Conservation (phyloP, 1,284 basidiomycete species). For the Leccinum subatratum region DNA sequence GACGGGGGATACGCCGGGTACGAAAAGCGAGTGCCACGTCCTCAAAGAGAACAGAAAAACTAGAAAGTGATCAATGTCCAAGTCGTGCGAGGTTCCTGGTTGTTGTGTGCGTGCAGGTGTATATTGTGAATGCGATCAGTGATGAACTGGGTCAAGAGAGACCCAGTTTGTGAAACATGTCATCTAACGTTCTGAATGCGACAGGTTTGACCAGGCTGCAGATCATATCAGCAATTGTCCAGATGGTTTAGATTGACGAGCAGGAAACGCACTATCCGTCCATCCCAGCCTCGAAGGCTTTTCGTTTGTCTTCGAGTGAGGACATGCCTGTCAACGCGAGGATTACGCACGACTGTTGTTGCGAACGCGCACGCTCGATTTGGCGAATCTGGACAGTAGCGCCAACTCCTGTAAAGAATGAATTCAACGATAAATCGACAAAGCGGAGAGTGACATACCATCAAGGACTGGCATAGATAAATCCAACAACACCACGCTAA, state of each 20-base stretch:
- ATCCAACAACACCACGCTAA: slow-evolving; percentile 80
- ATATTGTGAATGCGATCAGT: slow-evolving; percentile 15
- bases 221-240: slow-evolving; percentile 4
- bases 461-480: slow-evolving; percentile 92
- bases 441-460: slow-evolving; percentile 40
- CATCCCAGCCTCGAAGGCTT: slow-evolving; percentile 88
- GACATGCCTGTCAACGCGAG: slow-evolving; percentile 92
- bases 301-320: slow-evolving; percentile 85
- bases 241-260: not conserved
- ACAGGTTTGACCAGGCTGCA: slow-evolving; percentile 85
- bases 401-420: slow-evolving; percentile 54
- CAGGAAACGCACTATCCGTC: slow-evolving; percentile 81
- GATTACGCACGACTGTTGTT: slow-evolving; percentile 54
- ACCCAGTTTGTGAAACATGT: slow-evolving; percentile 77
- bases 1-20: slow-evolving; percentile 37
- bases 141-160: slow-evolving; percentile 41
- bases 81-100: slow-evolving; percentile 8
- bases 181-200: slow-evolving; percentile 82
- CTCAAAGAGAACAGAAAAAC: slow-evolving; percentile 4
- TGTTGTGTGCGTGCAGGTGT: slow-evolving; percentile 9
- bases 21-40: slow-evolving; percentile 4
- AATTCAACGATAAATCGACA: not conserved
- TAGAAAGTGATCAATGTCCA: slow-evolving; percentile 15
- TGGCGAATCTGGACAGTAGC: slow-evolving; percentile 81
- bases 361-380: slow-evolving; percentile 58